These are phyloP conservation scores for Pugionium dolabratum DNA, from an alignment of 345 rosid genomes.

Conservation along the genomic window DNA sequence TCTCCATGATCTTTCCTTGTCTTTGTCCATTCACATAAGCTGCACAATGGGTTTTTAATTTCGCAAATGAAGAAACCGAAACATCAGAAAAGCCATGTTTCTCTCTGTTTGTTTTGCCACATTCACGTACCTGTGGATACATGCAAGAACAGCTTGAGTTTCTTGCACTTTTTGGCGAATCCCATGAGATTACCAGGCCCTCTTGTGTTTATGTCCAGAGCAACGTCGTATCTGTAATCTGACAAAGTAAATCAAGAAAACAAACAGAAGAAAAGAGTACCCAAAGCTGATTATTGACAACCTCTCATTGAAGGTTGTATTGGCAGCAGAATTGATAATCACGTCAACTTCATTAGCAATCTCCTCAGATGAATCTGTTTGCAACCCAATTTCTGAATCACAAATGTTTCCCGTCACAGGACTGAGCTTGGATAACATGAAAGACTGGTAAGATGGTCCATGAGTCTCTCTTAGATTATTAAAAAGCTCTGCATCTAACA, in stretches of 20 bases:
- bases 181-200: constrained; percentile 70
- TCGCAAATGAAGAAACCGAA: background rate
- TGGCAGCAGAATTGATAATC: constrained; percentile 80
- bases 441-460: constrained; percentile 71
- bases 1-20: constrained; percentile 85
- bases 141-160: constrained; percentile 72
- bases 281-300: background rate
- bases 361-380: constrained; percentile 53
- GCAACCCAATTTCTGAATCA: constrained; percentile 65
- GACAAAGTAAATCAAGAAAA: background rate
- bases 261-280: too few relatives aligned
- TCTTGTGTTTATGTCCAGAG: constrained; percentile 67
- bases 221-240: constrained; percentile 70
- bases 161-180: constrained; percentile 69
- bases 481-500: constrained; percentile 80
- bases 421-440: constrained; percentile 76
- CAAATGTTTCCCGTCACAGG: constrained; percentile 83
- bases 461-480: constrained; percentile 65
- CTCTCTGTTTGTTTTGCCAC: background rate
- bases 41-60: constrained; percentile 24
- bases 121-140: constrained; percentile 63
- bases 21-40: constrained; percentile 97
- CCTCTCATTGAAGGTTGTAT: constrained; percentile 83
- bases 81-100: background rate
- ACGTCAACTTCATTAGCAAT: constrained; percentile 67